Base-by-base conservation (phyloP, 768 basidiomycete genomes). In the Pisolithus microcarpus region DNA sequence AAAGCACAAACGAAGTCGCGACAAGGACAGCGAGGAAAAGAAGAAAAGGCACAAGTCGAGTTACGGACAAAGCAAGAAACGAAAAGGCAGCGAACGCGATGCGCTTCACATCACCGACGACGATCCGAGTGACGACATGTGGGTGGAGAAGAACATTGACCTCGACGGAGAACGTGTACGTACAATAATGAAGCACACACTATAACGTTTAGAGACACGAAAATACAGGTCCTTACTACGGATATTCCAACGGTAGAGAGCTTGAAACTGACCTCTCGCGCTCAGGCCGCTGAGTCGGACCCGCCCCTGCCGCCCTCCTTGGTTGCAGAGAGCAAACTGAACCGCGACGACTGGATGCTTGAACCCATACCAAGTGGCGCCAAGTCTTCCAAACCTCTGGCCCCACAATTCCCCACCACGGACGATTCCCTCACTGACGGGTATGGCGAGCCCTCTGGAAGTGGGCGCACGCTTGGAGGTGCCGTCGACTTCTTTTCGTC, bases 341-440 rank as follows among this genome's bases (percentile, higher is more conserved):
- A 80, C 59, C 78, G 91, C 18, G 91, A 93, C 54, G 84, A 90
- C 36, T 97, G 94, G 94, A 95, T 96, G 92, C 69, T 93, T 28
- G 53, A 66, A n/a, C 74, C 75, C 23, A 53, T 65, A n/a, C 46
- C 52, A 0, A 51, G 51, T 15, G 30, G 42, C 1, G 44, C 45
- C 5, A 69, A 67, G 38, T 71, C 67, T 11, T 58, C 70, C 45
- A 56, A 63, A n/a, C 65, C 70, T 39, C 66, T 53, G 50, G 53
- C 48, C 31, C 70, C 48, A 53, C 50, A 60, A 56, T 45, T 62
- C 58, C 55, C 58, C 57, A 44, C 50, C 55, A 58, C 57, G 1
- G 75, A 80, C 19, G 79, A 84, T 23, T 70, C 78, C 4, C 68
- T 84, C 26, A 83, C 80, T 4, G 86, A 90, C 18, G 81, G 73